Percentiles rank a stretch among this genome's conserved stretches.
These are phyloP conservation scores for Acorus gramineus DNA, from an alignment of 106 monocot species.

Conservation along the genomic window DNA sequence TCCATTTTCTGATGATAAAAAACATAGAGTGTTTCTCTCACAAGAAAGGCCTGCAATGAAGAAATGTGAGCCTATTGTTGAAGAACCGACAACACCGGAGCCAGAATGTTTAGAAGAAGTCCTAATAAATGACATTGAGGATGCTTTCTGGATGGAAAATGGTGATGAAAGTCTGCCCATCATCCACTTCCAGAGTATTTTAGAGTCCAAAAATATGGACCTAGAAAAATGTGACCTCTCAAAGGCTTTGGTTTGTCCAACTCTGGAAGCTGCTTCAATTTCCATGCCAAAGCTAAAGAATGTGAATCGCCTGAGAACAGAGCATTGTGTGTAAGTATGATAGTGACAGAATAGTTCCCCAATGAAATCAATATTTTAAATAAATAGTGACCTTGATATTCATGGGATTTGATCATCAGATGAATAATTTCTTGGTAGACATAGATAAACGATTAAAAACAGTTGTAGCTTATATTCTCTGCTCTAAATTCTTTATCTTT, in stretches of 20 bases:
- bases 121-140: conserved; percentile 45
- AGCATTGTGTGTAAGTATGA: conserved; percentile 60
- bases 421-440: too few species aligned
- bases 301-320: conserved; percentile 53
- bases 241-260: conserved; percentile 45
- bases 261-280: conserved; percentile 28
- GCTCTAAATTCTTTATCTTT: too few species aligned
- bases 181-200: conserved; percentile 33
- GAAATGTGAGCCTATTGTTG: conserved; percentile 47
- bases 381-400: too few species aligned
- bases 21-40: neutral
- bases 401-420: too few species aligned
- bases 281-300: conserved; percentile 55
- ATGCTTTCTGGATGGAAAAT: conserved; percentile 41
- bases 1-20: conserved; percentile 6
- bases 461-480: neutral
- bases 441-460: too few species aligned
- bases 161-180: conserved; percentile 54
- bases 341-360: conserved; percentile 6
- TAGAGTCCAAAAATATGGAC: conserved; percentile 31
- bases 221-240: conserved; percentile 35
- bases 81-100: conserved; percentile 56
- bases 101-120: conserved; percentile 1
- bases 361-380: neutral
- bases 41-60: conserved; percentile 1